Evolutionary conservation across 139 green algal genomes (phyloP).

Genomic region (Tetraselmis chui): DNA sequence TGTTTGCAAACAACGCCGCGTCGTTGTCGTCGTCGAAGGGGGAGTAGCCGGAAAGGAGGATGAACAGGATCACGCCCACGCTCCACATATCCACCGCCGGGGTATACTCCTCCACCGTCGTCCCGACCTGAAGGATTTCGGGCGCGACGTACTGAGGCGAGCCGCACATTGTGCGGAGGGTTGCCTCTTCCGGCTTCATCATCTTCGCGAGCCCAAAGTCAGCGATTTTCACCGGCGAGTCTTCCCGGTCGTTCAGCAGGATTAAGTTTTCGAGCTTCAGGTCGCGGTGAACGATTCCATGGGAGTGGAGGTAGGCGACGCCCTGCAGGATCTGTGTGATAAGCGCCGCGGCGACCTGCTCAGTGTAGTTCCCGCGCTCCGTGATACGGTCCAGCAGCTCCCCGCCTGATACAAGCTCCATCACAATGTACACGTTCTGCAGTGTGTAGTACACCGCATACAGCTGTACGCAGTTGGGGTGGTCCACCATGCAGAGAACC

Average conservation of each 20-base stretch:
- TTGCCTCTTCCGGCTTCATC: conserved; percentile 51
- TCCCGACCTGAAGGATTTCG: conserved; percentile 52
- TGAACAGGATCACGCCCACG: conserved; percentile 72
- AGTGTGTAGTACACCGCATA: conserved; percentile 63
- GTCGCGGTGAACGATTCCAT: conserved; percentile 74
- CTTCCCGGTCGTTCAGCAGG: conserved; percentile 54
- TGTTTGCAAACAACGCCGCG: not conserved
- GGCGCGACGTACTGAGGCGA: conserved; percentile 66
- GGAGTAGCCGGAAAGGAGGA: conserved; percentile 53
- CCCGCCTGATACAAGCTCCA: conserved; percentile 66
- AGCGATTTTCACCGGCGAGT: conserved; percentile 67
- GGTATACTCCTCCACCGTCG: conserved; percentile 22
- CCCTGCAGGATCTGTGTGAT: conserved; percentile 59
- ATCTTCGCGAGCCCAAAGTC: conserved; percentile 80
- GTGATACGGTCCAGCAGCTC: conserved; percentile 60
- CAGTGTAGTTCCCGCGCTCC: conserved; percentile 47
- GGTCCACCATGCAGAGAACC: conserved; percentile 34
- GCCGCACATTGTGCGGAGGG: conserved; percentile 70
- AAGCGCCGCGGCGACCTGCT: conserved; percentile 53
- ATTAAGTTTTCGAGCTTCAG: conserved; percentile 84
- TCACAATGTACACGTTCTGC: conserved; percentile 70
- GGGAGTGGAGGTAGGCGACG: conserved; percentile 30
- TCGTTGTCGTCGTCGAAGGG: conserved; percentile 40
- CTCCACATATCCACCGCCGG: conserved; percentile 75
- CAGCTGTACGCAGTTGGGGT: conserved; percentile 69